Percentiles rank a stretch among this genome's conserved stretches.
Conservation (phyloP, 495 filamentous ascomycete species). For the Hypomontagnella monticulosa region DNA sequence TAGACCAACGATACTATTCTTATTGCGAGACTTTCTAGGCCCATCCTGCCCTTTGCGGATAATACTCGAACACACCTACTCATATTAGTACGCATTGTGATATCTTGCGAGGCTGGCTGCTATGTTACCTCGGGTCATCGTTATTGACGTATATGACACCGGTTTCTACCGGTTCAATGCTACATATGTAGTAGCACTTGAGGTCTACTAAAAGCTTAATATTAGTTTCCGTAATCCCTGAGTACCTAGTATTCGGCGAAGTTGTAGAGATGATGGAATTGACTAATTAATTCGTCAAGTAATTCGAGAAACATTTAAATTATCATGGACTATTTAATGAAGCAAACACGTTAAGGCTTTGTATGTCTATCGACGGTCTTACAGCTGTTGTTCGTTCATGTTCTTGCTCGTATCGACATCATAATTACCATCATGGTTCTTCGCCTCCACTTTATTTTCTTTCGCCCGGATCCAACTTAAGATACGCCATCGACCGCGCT, state of each 20-base stretch:
- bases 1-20: slow-evolving; percentile 20
- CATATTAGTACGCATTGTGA: not conserved
- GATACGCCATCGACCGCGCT: slow-evolving; percentile 13
- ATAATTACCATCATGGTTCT: slow-evolving; percentile 23
- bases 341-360: slow-evolving; percentile 10
- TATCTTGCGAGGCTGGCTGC: too few species aligned
- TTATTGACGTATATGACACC: too few species aligned
- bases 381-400: not conserved
- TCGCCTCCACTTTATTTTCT: slow-evolving; percentile 30
- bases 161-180: too few species aligned
- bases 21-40: not conserved
- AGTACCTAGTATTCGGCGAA: too few species aligned
- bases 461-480: slow-evolving; percentile 7
- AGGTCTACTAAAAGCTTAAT: too few species aligned
- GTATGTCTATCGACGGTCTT: not conserved
- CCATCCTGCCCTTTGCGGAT: not conserved
- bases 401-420: slow-evolving; percentile 23
- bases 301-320: too few species aligned
- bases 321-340: not conserved
- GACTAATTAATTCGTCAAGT: too few species aligned
- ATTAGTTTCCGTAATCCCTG: too few species aligned
- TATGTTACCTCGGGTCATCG: too few species aligned
- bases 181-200: too few species aligned
- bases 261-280: too few species aligned
- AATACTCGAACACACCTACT: not conserved